Evolutionary conservation across 106 monocot species (phyloP), one percentile per base, ranked within the genome.

Genomic region (Chionographis japonica): DNA sequence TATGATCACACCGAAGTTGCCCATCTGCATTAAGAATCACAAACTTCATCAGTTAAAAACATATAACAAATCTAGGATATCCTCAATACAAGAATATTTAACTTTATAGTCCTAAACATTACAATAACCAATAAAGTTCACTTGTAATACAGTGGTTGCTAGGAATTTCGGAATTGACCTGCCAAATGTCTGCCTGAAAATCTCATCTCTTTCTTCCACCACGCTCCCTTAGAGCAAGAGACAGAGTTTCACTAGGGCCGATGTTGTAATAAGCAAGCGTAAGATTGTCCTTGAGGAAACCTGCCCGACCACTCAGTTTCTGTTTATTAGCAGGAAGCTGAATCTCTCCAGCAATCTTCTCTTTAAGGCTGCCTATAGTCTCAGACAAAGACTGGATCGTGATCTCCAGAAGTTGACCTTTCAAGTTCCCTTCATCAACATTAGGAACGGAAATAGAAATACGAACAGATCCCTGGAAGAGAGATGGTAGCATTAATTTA

Each of bases 241-340:
- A 70, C 10, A 98, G 55, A 10, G 85, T 82, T 74, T 92, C 97
- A 50, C 89, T 85, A 40, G 89, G 78, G 8, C 75, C 72, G 70
- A 98, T 81, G 66, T 98, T 98, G 74, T 98, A 98, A 75, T 92
- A 86, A 70, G 92, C 92, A 78, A 98, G 97, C 12, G 87, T 81
- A 3, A 87, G 85, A 58, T 98, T 98, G 66, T 98, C 97, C 77
- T 92, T 98, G 12, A 98, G 89, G 50, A 98, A 98, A 72, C 92
- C 92, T 12, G 92, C 92, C 15, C 87, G 79, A 3, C 84, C 86
- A 69, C 90, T 92, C 59, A 98, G 71, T 68, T 98, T 98, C 74
- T 98, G 97, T 68, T 98, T 98, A 60, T 98, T 98, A 62, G 97
- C 81, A 60, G 97, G 89, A 74, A 98, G 87, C 78, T 98, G 97